These are phyloP conservation scores for Colletotrichum echinochloae DNA, from an alignment of 2,329 filamentous ascomycete species.

Conservation along the genomic window DNA sequence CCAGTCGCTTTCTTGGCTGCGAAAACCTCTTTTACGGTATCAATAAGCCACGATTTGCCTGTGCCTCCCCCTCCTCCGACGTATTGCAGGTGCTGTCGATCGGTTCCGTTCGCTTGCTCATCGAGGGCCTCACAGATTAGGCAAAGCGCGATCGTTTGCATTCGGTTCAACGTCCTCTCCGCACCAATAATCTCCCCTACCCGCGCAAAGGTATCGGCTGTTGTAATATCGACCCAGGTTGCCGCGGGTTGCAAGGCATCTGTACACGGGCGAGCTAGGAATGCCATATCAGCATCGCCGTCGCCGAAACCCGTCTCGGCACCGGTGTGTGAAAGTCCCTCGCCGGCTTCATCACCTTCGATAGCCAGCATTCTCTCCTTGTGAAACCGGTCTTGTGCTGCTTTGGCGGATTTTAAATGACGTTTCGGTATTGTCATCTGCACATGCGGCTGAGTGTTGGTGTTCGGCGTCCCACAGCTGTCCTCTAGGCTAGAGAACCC, in stretches of 20 bases:
- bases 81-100: background rate
- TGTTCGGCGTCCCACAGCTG: too few relatives aligned
- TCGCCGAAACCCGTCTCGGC: background rate
- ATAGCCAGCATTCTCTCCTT: too few relatives aligned
- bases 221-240: background rate
- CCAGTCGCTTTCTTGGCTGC: background rate
- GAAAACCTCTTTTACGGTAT: background rate
- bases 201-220: background rate
- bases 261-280: too few relatives aligned
- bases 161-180: background rate
- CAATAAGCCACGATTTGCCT: background rate
- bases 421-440: background rate
- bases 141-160: background rate
- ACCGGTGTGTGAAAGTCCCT: too few relatives aligned
- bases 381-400: background rate
- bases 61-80: background rate
- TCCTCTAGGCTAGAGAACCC: too few relatives aligned
- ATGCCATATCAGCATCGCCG: background rate
- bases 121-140: background rate
- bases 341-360: too few relatives aligned
- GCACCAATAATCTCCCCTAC: background rate
- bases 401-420: background rate
- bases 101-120: background rate
- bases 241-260: too few relatives aligned
- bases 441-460: too few relatives aligned